phyloP scores from a whole-genome alignment of 164 flowering plant genomes.

The Warburgia ugandensis region DNA sequence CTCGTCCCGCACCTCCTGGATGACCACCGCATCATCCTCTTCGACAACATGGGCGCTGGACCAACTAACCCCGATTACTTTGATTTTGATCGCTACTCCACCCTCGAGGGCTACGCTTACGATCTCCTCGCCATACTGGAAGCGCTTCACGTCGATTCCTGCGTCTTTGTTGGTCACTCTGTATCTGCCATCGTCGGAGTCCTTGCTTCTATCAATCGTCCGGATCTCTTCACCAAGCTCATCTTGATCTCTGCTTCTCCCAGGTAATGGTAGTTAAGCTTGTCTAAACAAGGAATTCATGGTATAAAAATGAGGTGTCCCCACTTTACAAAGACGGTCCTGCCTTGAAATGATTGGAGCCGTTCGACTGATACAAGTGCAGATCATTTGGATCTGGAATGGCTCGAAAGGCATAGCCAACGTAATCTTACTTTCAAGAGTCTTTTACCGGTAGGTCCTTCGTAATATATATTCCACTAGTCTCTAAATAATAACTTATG shows the following conservation, averaged over 20 bases:
- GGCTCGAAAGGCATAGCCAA: too few relatives aligned
- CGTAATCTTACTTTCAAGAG: too few relatives aligned
- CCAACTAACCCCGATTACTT: conserved; percentile 56
- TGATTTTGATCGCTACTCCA: conserved; percentile 51
- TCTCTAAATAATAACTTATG: too few relatives aligned
- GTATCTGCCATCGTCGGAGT: conserved; percentile 66
- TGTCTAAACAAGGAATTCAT: too few relatives aligned
- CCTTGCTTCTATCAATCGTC: conserved; percentile 75
- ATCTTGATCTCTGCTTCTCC: conserved; percentile 72
- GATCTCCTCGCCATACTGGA: conserved; percentile 52
- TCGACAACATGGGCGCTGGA: conserved; percentile 60
- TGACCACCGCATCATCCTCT: conserved; percentile 31
- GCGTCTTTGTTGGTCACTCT: conserved; percentile 87
- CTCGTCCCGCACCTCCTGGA: conserved; percentile 41
- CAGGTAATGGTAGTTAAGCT: too few relatives aligned
- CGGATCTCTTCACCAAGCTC: conserved; percentile 82
- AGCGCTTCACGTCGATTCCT: conserved; percentile 49
- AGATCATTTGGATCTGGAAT: too few relatives aligned
- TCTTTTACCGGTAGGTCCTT: too few relatives aligned
- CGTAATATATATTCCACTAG: too few relatives aligned
- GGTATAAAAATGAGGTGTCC: too few relatives aligned
- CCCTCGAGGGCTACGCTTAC: conserved; percentile 46
- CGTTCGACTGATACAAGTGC: too few relatives aligned
- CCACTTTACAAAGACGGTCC: too few relatives aligned
- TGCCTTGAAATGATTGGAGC: too few relatives aligned